Percentiles rank a stretch among this genome's conserved stretches.
These are phyloP conservation scores for Allium cepa DNA, from an alignment of 106 monocot genomes.

Conservation along the genomic window DNA sequence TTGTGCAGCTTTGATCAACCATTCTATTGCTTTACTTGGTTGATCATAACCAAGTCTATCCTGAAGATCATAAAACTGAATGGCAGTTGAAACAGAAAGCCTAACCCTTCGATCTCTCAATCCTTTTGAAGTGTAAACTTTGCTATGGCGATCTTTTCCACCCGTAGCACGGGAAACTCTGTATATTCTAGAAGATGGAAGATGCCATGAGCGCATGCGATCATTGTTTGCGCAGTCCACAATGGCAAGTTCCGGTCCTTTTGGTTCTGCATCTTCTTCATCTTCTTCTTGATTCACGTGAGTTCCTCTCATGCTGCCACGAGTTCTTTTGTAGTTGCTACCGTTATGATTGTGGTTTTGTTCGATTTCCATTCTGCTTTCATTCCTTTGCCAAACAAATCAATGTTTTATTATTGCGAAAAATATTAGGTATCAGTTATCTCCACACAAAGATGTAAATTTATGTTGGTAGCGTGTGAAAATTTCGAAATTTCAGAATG, in stretches of 20 bases:
- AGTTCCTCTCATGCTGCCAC: conserved; percentile 1
- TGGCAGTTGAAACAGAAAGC: conserved; percentile 93
- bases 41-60: conserved; percentile 94
- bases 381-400: conserved; percentile 27
- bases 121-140: conserved; percentile 86
- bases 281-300: conserved; percentile 9
- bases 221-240: background rate
- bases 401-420: background rate
- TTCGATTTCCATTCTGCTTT: conserved; percentile 43
- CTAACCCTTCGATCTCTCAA: conserved; percentile 85
- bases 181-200: conserved; percentile 66
- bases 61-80: conserved; percentile 97
- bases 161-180: conserved; percentile 87
- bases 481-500: too few relatives aligned
- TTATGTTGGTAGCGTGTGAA: too few relatives aligned
- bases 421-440: background rate
- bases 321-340: conserved; percentile 31
- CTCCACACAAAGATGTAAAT: background rate
- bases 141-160: conserved; percentile 99
- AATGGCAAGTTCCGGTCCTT: background rate
- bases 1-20: conserved; percentile 81
- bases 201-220: conserved; percentile 29
- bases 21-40: conserved; percentile 96
- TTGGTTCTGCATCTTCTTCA: conserved; percentile 9
- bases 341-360: conserved; percentile 21